These are phyloP conservation scores for Magnaporthiopsis poae DNA, from an alignment of 2,329 filamentous ascomycete species.

Conservation along the genomic window DNA sequence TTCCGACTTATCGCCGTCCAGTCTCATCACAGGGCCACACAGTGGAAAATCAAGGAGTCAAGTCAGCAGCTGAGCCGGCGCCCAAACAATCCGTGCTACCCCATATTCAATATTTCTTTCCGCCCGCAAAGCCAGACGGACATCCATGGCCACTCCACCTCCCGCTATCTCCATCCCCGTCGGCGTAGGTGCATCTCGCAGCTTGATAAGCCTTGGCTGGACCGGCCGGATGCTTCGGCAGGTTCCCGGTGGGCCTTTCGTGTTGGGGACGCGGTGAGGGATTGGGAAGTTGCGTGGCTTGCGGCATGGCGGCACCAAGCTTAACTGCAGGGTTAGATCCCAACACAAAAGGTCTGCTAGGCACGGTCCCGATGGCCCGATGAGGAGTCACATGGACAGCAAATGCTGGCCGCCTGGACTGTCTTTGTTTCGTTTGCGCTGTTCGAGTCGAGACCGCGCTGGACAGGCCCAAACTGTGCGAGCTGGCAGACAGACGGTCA, in stretches of 20 bases:
- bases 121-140: no score
- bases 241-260: not conserved
- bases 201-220: not conserved
- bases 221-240: not conserved
- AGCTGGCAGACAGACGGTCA: no score
- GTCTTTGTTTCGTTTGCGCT: not conserved
- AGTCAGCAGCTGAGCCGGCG: no score
- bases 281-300: not conserved
- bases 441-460: not conserved
- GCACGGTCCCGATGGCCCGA: not conserved
- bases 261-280: not conserved
- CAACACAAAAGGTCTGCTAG: not conserved
- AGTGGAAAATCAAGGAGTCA: no score
- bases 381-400: not conserved
- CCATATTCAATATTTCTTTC: not conserved
- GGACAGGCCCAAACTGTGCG: not conserved
- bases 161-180: not conserved
- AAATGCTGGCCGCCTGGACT: not conserved
- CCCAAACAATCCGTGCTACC: not conserved
- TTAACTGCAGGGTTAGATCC: not conserved
- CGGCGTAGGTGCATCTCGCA: not conserved
- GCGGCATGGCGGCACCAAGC: not conserved
- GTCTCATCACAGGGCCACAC: no score
- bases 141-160: not conserved
- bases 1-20: no score